A percentile compares a stretch with the other conserved stretches of the same genome.
phyloP scores from a whole-genome alignment of 2,329 filamentous ascomycete genomes.

The Diaporthe destruens region DNA sequence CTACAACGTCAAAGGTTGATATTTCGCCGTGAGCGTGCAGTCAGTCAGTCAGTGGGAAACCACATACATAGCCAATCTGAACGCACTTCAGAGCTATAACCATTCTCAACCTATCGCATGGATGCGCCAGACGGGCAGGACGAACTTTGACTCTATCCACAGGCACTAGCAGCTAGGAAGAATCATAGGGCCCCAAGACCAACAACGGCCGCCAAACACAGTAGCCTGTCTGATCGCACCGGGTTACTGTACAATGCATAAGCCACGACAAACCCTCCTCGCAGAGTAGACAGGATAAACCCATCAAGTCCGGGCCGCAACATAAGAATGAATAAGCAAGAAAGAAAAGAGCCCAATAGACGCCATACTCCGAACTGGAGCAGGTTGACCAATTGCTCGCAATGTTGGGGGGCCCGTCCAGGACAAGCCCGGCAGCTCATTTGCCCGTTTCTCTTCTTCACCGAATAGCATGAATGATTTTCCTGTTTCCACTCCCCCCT shows the following conservation, averaged over 20 bases:
- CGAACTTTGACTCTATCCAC: not conserved
- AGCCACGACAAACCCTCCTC: not conserved
- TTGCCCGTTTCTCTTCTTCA: not conserved
- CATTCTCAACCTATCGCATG: not conserved
- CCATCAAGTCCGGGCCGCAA: constrained; percentile 8
- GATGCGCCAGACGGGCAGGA: not conserved
- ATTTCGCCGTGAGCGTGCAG: not conserved
- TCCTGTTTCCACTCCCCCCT: not conserved
- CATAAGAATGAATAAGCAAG: constrained; percentile 10
- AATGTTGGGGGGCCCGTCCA: not conserved
- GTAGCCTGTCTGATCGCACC: not conserved
- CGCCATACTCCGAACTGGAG: constrained; percentile 39
- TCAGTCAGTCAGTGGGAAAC: not conserved
- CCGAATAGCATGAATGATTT: constrained; percentile 4
- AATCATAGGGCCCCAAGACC: not conserved
- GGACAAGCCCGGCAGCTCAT: constrained; percentile 30
- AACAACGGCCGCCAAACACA: not conserved
- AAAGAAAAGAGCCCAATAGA: constrained; percentile 28
- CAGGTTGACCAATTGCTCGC: constrained; percentile 29
- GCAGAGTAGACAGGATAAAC: constrained; percentile 8
- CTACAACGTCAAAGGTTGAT: not conserved
- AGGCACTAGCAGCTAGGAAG: not conserved
- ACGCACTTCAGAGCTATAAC: not conserved
- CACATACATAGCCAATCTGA: no score
- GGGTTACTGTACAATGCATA: constrained; percentile 10